Evolutionary conservation across 2,329 filamentous ascomycete species (phyloP).

Genomic region (Exophiala phaeomuriformis): DNA sequence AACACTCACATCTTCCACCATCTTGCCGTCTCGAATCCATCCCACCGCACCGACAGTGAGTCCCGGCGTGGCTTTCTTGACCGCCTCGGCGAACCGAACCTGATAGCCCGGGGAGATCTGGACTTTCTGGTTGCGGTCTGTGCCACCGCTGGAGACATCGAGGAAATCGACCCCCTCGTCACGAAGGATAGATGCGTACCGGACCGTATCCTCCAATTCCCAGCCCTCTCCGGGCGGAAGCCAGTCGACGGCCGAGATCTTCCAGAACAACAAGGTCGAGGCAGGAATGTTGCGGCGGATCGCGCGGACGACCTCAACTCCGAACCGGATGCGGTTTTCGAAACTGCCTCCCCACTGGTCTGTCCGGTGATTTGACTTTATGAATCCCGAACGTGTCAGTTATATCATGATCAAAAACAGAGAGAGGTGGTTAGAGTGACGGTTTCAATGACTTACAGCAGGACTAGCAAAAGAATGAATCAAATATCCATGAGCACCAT

Average conservation of each 20-base stretch:
- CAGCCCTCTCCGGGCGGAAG: slow-evolving; percentile 29
- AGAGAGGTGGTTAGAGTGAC: too few species aligned
- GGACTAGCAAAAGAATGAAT: slow-evolving; percentile 40
- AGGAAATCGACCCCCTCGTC: slow-evolving; percentile 16
- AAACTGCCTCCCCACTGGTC: slow-evolving; percentile 47
- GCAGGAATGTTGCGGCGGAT: slow-evolving; percentile 30
- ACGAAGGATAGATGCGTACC: slow-evolving; percentile 14
- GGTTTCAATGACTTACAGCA: too few species aligned
- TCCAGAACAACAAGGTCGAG: slow-evolving; percentile 37
- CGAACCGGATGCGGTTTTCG: slow-evolving; percentile 49
- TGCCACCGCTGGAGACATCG: slow-evolving; percentile 13
- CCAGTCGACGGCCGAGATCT: slow-evolving; percentile 45
- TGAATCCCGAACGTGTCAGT: neutral
- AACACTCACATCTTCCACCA: slow-evolving; percentile 2
- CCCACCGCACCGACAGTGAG: slow-evolving; percentile 4
- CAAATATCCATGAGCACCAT: slow-evolving; percentile 72
- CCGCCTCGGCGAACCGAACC: slow-evolving; percentile 60
- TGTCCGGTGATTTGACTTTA: slow-evolving; percentile 38
- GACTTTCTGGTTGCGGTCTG: slow-evolving; percentile 31
- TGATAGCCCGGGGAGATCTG: slow-evolving; percentile 57
- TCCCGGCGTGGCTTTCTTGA: slow-evolving; percentile 48
- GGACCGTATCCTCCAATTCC: slow-evolving; percentile 16
- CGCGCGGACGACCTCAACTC: slow-evolving; percentile 39
- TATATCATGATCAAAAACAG: too few species aligned
- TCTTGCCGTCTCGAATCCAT: slow-evolving; percentile 8